Base-by-base conservation (phyloP, 495 filamentous ascomycete species). In the Niebla homalea region DNA sequence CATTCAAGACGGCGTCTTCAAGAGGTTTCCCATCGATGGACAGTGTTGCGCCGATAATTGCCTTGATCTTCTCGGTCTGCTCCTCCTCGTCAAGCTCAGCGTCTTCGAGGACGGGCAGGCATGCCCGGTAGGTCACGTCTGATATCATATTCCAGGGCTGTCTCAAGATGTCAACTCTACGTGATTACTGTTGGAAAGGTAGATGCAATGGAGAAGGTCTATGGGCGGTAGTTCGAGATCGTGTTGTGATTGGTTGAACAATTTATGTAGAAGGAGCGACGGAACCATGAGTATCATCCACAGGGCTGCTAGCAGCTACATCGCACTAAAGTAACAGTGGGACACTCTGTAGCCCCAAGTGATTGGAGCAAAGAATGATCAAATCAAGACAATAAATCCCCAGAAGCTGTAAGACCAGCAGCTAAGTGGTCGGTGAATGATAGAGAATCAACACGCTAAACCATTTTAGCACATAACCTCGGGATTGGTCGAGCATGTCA, bases 21-120 rank as follows among this genome's bases (percentile, higher is more conserved):
- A 99, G 72, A 16, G 80, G 69, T 53, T 80, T 67, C n/a, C 88
- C 89, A 10, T 73, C 76, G 48, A 97, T 68, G 15, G 74, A 75
- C 6, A 87, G 88, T 67, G 88, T 82, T 50, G 79, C 81, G 64
- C 80, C 80, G 52, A 97, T 71, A 19, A 94, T 72, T 55, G 89
- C 86, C 63, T 94, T 88, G 45, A 95, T 71, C 67, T 83, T 89
- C 64, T 99, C 93, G 3, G 83, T 85, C 71, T 89, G 93, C 53
- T 97, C 93, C 62, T 99, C 93, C 58, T 97, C 93, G 55, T 94
- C 87, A 21, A 95, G 68, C 47, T 66, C 72, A 51, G 78, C 67
- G 64, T 96, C 85, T 67, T 90, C 80, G 41, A 99, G 80, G 62
- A 96, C 73, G 26, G 87, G 84, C 53, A 94, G 79, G 62, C 87